Evolutionary conservation across 495 filamentous ascomycete genomes (phyloP).

Genomic region (Xylaria curta): DNA sequence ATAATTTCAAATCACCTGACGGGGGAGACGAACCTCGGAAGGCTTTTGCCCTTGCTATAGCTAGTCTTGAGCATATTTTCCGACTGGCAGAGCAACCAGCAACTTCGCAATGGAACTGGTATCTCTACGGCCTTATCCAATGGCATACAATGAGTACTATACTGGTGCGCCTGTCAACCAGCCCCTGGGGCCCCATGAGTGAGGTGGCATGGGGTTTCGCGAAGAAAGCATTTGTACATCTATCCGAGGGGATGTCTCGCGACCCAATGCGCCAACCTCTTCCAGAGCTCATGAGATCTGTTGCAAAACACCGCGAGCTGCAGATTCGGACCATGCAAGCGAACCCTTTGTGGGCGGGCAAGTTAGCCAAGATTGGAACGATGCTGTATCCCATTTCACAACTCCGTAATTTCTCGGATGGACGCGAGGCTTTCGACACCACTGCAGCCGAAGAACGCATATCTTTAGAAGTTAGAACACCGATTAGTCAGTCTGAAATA

Average conservation of each 20-base stretch:
- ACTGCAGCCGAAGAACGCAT: constrained; percentile 2
- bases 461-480: background rate
- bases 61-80: constrained; percentile 17
- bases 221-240: constrained; percentile 17
- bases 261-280: constrained; percentile 27
- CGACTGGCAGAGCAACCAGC: constrained; percentile 3
- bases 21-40: background rate
- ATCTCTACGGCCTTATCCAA: background rate
- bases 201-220: constrained; percentile 18
- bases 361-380: background rate
- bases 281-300: constrained; percentile 13
- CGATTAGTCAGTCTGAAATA: background rate
- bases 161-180: constrained; percentile 8
- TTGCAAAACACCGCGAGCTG: constrained; percentile 7
- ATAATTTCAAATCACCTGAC: constrained; percentile 10
- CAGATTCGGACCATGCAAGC: constrained; percentile 7
- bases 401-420: constrained; percentile 10
- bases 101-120: constrained; percentile 9
- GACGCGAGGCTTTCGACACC: constrained; percentile 5
- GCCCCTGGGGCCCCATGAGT: constrained; percentile 18
- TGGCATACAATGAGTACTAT: constrained; percentile 15
- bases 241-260: constrained; percentile 4
- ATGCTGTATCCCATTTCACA: background rate
- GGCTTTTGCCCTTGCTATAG: constrained; percentile 3
- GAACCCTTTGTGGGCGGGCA: background rate